Evolutionary conservation across 73 alveolate genomes (phyloP).

Genomic region (Uronychia setigera): DNA sequence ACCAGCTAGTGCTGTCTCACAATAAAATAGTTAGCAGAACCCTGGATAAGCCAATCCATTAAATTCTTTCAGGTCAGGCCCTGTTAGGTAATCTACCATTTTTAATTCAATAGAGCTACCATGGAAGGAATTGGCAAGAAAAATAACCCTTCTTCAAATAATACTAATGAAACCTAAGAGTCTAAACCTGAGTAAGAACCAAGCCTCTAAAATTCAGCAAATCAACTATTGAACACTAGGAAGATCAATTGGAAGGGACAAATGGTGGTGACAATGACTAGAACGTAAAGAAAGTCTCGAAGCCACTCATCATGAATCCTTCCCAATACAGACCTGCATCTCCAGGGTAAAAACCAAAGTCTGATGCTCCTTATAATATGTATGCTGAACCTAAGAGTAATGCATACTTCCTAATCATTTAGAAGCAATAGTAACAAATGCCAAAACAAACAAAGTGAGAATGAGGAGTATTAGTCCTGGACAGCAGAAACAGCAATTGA

Average conservation of each 20-base stretch:
- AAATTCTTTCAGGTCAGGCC: background rate
- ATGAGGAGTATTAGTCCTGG: background rate
- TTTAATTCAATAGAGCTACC: background rate
- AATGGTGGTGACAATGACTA: too few species aligned
- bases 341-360: background rate
- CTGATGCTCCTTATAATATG: background rate
- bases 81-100: background rate
- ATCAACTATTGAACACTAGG: too few species aligned
- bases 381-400: background rate
- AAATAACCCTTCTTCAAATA: too few species aligned
- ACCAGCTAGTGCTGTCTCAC: background rate
- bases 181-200: background rate
- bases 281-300: background rate
- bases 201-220: background rate
- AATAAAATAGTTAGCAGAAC: background rate
- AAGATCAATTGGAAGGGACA: too few species aligned
- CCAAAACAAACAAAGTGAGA: background rate
- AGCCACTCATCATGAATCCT: too few species aligned
- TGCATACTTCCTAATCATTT: background rate
- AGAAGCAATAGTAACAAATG: background rate
- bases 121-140: background rate
- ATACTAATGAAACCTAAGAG: background rate
- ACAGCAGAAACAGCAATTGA: background rate
- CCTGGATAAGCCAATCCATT: background rate
- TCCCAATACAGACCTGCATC: background rate